Base-by-base conservation (phyloP, 108 stramenopile genomes). In the Skeletonema potamos region DNA sequence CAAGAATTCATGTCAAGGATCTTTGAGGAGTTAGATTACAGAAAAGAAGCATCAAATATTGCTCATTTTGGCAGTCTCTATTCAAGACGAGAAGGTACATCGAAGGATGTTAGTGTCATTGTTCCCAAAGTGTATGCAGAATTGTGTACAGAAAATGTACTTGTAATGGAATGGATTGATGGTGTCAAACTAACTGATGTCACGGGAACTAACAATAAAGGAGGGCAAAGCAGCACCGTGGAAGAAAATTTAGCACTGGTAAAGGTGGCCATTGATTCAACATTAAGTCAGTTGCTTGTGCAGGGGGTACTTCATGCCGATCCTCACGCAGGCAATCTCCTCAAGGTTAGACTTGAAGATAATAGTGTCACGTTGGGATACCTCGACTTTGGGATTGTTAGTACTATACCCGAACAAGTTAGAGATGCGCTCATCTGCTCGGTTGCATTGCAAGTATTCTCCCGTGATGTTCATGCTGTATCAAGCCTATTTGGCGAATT, bases 341-440 rank as follows among this genome's bases (percentile, higher is more conserved):
- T 89, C 37, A 93, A 89, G 54, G 77, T 89, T n/a, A 22, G 46
- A 8, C 63, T 34, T 12, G 56, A 64, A 18, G 66, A 82, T 41
- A 76, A 72, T 33, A 30, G 44, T 5, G 60, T 63, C 0, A 60
- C 82, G 13, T 68, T 90, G 17, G 92, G 84, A 1, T 93, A 89
- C 71, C 66, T 93, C 13, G 92, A 93, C 56, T 93, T 90, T 79
- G 92, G 92, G 6, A 58, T 93, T 17, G 29, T 93, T 24, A 72
- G 72, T 39, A 86, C 84, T 9, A 79, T 93, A 26, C 88, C 88
- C 6, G 36, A 58, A 22, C 68, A 69, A 36, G 89, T 93, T 3
- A 70, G 89, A 6, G 92, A 93, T 64, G 92, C 81, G 9, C 76
- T 93, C 13, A 82, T 93, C 29, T 93, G 92, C 66, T 81, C 89